These are phyloP conservation scores for Boletus semigastroideus DNA, from an alignment of 1,284 basidiomycete genomes.

Conservation along the genomic window DNA sequence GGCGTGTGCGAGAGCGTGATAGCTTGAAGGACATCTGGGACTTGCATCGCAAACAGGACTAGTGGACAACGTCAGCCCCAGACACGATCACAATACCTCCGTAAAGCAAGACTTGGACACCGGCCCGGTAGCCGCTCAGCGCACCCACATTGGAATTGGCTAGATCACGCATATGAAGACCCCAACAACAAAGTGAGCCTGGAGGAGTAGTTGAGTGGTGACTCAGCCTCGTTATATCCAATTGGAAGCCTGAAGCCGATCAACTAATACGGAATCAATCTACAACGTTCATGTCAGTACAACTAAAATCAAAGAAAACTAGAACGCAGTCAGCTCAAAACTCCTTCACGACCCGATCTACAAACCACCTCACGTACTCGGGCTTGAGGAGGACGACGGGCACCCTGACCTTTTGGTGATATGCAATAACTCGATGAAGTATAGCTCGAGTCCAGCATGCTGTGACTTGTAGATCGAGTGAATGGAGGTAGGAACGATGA, in stretches of 20 bases:
- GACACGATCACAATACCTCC: conserved; percentile 1
- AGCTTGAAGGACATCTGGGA: neutral
- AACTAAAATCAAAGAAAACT: neutral
- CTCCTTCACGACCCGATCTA: conserved; percentile 12
- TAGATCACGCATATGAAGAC: no score
- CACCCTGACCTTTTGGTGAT: conserved; percentile 19
- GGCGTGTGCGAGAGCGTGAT: neutral
- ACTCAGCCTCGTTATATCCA: no score
- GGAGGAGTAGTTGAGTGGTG: no score
- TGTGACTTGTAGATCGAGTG: neutral
- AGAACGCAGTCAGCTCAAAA: neutral
- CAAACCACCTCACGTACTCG: conserved; percentile 7
- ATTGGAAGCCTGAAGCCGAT: no score
- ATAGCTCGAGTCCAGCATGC: conserved; percentile 18
- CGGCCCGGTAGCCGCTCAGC: neutral
- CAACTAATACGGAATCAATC: no score
- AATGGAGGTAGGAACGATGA: neutral
- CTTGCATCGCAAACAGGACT: conserved; percentile 7
- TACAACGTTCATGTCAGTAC: neutral
- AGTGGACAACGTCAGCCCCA: neutral
- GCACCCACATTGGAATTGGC: no score
- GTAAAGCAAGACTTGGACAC: neutral
- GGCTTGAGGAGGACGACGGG: conserved; percentile 14
- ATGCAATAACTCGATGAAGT: conserved; percentile 24
- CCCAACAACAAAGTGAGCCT: no score